Percentiles rank a stretch among this genome's conserved stretches.
phyloP scores from a whole-genome alignment of 768 basidiomycete species.

The Tulasnella sp. region DNA sequence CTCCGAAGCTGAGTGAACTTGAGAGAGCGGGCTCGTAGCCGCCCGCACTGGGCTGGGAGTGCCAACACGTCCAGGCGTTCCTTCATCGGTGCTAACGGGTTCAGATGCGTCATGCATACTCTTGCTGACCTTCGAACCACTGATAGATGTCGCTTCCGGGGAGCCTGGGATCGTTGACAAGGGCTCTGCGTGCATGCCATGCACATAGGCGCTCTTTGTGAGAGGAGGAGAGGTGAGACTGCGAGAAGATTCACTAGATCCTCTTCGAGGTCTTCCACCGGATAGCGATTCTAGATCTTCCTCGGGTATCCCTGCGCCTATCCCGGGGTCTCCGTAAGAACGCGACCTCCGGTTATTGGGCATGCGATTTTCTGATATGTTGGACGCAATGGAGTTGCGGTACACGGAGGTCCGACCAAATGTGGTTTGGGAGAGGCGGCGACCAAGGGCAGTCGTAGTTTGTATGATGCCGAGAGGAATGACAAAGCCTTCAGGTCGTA shows the following conservation, averaged over 20 bases:
- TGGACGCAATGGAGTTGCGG: not conserved
- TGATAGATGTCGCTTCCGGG: not conserved
- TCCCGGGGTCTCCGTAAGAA: slow-evolving; percentile 1
- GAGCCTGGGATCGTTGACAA: slow-evolving; percentile 10
- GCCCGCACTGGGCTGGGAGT: slow-evolving; percentile 5
- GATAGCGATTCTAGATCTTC: slow-evolving; percentile 5
- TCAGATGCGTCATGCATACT: not conserved
- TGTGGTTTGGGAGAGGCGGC: slow-evolving; percentile 16
- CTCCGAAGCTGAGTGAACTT: not conserved
- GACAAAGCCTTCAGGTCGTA: slow-evolving; percentile 77
- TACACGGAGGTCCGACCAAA: not conserved
- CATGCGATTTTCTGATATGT: slow-evolving; percentile 1
- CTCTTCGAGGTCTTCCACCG: not conserved
- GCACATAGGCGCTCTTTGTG: slow-evolving; percentile 8
- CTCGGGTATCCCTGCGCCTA: slow-evolving; percentile 6
- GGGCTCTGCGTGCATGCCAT: not conserved
- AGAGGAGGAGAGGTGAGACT: slow-evolving; percentile 8
- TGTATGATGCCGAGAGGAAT: slow-evolving; percentile 86
- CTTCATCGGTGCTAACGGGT: not conserved
- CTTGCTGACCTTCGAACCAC: not conserved
- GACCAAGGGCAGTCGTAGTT: slow-evolving; percentile 17
- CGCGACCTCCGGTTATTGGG: slow-evolving; percentile 3
- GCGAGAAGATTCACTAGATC: not conserved
- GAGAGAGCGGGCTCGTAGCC: not conserved
- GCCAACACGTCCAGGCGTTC: not conserved